Conservation (phyloP, 768 basidiomycete genomes). For the Russula sp. region DNA sequence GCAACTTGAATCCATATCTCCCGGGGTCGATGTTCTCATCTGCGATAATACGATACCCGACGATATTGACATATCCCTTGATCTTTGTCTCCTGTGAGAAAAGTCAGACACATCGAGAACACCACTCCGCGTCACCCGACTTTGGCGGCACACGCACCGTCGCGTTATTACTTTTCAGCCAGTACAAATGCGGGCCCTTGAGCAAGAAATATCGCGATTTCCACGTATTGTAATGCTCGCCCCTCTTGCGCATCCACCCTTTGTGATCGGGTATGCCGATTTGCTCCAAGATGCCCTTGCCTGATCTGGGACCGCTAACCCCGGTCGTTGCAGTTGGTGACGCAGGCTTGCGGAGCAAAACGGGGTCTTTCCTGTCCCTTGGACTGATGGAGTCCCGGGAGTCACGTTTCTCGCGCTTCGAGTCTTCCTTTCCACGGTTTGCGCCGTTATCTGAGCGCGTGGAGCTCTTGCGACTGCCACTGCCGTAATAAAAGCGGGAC, state of each 20-base stretch:
- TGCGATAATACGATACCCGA: constrained; percentile 86
- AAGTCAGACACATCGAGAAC: not conserved
- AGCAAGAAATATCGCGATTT: constrained; percentile 87
- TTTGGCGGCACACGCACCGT: constrained; percentile 30
- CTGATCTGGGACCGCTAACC: constrained; percentile 33
- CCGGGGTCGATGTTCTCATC: constrained; percentile 92
- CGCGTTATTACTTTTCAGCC: constrained; percentile 66
- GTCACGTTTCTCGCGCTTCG: constrained; percentile 23
- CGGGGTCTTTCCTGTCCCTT: constrained; percentile 31
- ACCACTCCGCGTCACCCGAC: not conserved
- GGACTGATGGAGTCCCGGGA: constrained; percentile 21
- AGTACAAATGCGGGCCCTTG: constrained; percentile 89
- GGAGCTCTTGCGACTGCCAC: constrained; percentile 35
- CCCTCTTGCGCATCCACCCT: constrained; percentile 96
- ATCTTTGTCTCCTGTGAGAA: constrained; percentile 74
- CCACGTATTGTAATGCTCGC: constrained; percentile 90
- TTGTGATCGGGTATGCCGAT: constrained; percentile 85
- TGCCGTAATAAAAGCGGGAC: constrained; percentile 33
- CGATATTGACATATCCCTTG: constrained; percentile 92
- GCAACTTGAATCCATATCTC: constrained; percentile 89
- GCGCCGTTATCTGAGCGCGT: constrained; percentile 33
- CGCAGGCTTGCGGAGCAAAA: constrained; percentile 52
- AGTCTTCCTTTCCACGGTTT: constrained; percentile 22
- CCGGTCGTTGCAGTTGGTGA: constrained; percentile 19
- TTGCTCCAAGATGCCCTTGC: constrained; percentile 75